Percentiles rank a stretch among this genome's conserved stretches.
Conservation (phyloP, 208 protist species). For the Acanthamoeba culbertsoni region DNA sequence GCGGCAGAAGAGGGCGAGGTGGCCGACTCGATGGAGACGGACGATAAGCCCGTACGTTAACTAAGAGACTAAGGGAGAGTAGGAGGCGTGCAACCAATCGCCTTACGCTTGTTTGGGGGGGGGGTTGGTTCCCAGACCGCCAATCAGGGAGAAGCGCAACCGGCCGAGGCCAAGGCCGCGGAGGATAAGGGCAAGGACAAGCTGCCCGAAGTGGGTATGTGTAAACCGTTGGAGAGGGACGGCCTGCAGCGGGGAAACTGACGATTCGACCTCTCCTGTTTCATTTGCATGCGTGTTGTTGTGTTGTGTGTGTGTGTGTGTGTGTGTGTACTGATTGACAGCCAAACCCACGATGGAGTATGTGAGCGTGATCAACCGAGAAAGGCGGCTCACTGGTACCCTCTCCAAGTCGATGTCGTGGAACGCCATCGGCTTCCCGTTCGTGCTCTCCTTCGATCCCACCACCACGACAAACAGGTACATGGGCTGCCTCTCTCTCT, state of each 20-base stretch:
- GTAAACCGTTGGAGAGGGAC: too few relatives aligned
- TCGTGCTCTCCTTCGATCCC: background rate
- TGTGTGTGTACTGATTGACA: background rate
- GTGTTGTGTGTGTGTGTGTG: background rate
- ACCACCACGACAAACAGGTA: background rate
- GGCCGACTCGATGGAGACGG: background rate
- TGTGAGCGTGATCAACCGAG: background rate
- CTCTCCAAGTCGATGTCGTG: background rate
- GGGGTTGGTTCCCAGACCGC: background rate
- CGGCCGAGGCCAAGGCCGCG: background rate
- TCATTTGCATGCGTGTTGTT: background rate
- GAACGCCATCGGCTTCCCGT: background rate
- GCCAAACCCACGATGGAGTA: background rate
- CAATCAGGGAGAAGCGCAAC: background rate
- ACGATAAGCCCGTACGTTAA: background rate
- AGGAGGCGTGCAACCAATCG: too few relatives aligned
- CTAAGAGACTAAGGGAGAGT: too few relatives aligned
- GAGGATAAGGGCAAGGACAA: background rate
- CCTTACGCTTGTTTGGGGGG: too few relatives aligned
- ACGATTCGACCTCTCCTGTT: background rate
- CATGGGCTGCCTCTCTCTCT: too few relatives aligned
- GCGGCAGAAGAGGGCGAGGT: background rate
- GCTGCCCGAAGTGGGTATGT: background rate
- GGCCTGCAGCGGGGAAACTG: too few relatives aligned
- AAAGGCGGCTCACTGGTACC: background rate